These are phyloP conservation scores for Chimonanthus salicifolius DNA, from an alignment of 164 flowering plant species.

Conservation along the genomic window DNA sequence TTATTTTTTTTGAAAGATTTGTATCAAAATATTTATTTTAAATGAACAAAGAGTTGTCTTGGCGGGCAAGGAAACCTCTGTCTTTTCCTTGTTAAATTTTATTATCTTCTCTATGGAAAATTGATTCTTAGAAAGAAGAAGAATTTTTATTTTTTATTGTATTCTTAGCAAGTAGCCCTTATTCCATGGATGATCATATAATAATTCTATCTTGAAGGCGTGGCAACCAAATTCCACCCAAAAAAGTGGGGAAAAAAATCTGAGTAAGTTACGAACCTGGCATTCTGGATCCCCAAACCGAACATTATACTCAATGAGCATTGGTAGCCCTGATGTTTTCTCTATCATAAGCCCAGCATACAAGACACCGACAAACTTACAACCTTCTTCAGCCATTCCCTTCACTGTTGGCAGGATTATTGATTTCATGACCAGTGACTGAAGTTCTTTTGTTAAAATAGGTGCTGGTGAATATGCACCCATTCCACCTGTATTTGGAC, in stretches of 20 bases:
- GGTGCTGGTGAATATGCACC: conserved; percentile 99
- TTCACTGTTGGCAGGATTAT: conserved; percentile 84
- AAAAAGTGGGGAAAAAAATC: background rate
- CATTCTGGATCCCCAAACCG: conserved; percentile 99
- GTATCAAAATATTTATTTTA: no score
- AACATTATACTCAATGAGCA: conserved; percentile 92
- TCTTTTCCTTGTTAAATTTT: no score
- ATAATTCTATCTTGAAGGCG: background rate
- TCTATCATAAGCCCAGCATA: conserved; percentile 99
- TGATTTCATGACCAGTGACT: conserved; percentile 69
- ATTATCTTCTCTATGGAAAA: no score
- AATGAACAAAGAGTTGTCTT: no score
- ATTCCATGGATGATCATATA: background rate
- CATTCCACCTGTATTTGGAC: conserved; percentile 99
- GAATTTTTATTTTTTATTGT: no score
- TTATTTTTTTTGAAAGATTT: no score
- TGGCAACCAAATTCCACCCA: background rate
- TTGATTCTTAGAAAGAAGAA: no score
- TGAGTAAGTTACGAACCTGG: conserved; percentile 46
- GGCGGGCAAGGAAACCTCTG: no score
- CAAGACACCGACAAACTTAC: conserved; percentile 91
- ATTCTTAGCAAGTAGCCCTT: no score
- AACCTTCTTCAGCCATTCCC: conserved; percentile 91
- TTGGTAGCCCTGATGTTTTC: conserved; percentile 81
- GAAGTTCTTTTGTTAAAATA: conserved; percentile 66